Evolutionary conservation across 2,329 filamentous ascomycete genomes (phyloP), one percentile per base, ranked within the genome.

Genomic region (Neofusicoccum sp.): DNA sequence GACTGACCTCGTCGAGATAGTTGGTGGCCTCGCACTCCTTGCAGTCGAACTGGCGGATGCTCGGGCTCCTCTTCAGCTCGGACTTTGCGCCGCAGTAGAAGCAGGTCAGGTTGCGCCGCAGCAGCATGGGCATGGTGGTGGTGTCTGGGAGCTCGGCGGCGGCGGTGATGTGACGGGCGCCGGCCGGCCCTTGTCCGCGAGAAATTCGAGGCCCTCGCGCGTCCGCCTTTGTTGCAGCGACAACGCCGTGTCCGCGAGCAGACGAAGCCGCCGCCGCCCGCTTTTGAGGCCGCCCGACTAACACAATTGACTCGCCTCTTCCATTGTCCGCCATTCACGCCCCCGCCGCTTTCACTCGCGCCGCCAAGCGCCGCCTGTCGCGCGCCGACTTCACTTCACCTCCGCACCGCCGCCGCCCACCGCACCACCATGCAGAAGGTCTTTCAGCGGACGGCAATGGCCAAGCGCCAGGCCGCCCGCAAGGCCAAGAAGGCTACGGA

Each of bases 1-100:
- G 36, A 71, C 79, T 62, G 78, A 95, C 92, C 79, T 93, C 83
- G 72, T 99, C 95, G 33, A 97, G 80, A 77, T 91, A 90, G 75
- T 98, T 99, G 62, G 88, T 86, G 16, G 93, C 90, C 68, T 95
- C 90, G 79, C 95, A 99, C 63, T 84, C 79, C 20, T 83, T 77
- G 75, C 92, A 96, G 47, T 86, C 80, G 76, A 93, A 96, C 69
- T 86, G 82, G 71, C 80, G 82, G 61, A 85, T 80, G 57, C 72
- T 70, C 31, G 84, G 83, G 67, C 86, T 82, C 68, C 84, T 86
- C 65, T 76, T 79, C 60, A 84, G 80, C 34, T 81, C 79, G 34
- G 89, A 89, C 67, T 84, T 85, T 71, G 82, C 81, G 67, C 89
- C 89, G 75, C 93, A 65, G 57, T 65, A 66, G 58, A 63, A 65